phyloP scores from a whole-genome alignment of 768 basidiomycete genomes.

The Phylloporus sp. region DNA sequence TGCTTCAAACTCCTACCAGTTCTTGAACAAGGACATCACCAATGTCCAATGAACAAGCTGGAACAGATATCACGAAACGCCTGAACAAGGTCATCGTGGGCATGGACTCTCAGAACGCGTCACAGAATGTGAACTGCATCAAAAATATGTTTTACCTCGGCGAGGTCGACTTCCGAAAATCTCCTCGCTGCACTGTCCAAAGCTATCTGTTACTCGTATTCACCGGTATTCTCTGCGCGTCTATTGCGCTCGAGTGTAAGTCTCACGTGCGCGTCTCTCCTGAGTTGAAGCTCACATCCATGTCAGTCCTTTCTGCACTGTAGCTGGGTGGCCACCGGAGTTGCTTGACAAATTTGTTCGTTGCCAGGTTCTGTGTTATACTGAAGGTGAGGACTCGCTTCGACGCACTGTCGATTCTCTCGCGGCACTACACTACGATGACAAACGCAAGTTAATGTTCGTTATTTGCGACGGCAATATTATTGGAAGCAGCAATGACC shows the following conservation, averaged over 20 bases:
- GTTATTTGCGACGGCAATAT: slow-evolving; percentile 96
- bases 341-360: slow-evolving; percentile 92
- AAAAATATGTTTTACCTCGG: slow-evolving; percentile 78
- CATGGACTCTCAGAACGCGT: slow-evolving; percentile 45
- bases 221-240: slow-evolving; percentile 72
- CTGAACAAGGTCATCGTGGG: slow-evolving; percentile 56
- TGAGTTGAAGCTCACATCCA: slow-evolving; percentile 6
- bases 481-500: slow-evolving; percentile 90
- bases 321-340: slow-evolving; percentile 80
- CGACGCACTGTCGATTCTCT: slow-evolving; percentile 89
- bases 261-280: slow-evolving; percentile 5
- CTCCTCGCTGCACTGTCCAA: slow-evolving; percentile 76
- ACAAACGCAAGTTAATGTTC: slow-evolving; percentile 91
- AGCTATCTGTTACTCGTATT: slow-evolving; percentile 77
- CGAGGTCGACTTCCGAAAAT: slow-evolving; percentile 72
- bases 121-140: slow-evolving; percentile 62
- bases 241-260: slow-evolving; percentile 84
- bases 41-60: slow-evolving; percentile 79
- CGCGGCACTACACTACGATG: slow-evolving; percentile 86
- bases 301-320: slow-evolving; percentile 80
- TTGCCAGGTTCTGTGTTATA: slow-evolving; percentile 93
- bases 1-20: slow-evolving; percentile 46
- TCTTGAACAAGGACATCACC: slow-evolving; percentile 62
- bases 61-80: slow-evolving; percentile 74
- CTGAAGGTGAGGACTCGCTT: slow-evolving; percentile 92